Evolutionary conservation across 768 basidiomycete species (phyloP), one percentile per base, ranked within the genome.

Genomic region (Rhodotorula babjevae): DNA sequence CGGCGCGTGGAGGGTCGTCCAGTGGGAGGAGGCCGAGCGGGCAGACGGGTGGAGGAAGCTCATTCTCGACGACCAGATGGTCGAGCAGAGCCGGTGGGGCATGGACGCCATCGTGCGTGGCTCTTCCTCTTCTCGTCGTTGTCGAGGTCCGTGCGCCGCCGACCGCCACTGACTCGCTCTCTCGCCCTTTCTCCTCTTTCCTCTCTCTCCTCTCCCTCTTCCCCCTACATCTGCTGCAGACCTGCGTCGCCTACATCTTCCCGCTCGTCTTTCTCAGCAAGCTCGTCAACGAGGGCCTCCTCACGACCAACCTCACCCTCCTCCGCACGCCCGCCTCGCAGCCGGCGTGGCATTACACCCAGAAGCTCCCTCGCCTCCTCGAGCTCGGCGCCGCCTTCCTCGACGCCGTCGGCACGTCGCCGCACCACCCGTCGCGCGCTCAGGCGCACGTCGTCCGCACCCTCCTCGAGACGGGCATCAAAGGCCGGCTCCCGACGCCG

Each of bases 11-110:
- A 67, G 75, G 56, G 31, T 42, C 42, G 66, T 71, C 23, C 71
- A 76, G 66, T 76, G 75, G 75, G 75, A 68, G 42, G 75, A 76
- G 60, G 75, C 75, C 16, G 71, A 73, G 68, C 61, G 72, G 49
- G 29, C 31, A 2, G 72, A 76, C 44, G 75, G 75, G 14, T 76
- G 61, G 59, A 61, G 75, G 49, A 73, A 70, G 68, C 50, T 76
- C 21, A 50, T 71, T 3, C 63, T 73, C 44, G 75, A 76, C 36
- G 66, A 76, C 29, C 68, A 62, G 36, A 63, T 73, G 27, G 75
- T 76, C 40, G 68, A 70, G 55, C 65, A 67, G 27, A 68, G 65
- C 4, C 25, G 57, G n/a, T 76, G 75, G 75, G 75, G 70, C 12
- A 69, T 68, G 73, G 67, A 74, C 44, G 68, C 66, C 2, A 69